These are phyloP conservation scores for Yueomyces sp. DNA, from an alignment of 1,139 yeast species.

Conservation along the genomic window DNA sequence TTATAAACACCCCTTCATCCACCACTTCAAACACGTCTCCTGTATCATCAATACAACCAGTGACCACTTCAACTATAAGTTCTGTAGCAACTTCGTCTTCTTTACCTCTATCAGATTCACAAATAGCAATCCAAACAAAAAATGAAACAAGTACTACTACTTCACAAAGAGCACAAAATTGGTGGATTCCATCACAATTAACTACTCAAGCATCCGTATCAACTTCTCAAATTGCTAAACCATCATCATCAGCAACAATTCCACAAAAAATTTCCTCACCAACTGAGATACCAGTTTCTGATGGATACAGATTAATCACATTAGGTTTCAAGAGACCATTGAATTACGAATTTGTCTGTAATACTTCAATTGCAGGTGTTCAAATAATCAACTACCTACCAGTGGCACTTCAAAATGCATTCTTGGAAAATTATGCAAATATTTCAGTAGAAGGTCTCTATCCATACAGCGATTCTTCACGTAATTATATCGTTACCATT, in stretches of 20 bases:
- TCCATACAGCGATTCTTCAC: conserved; percentile 42
- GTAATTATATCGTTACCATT: conserved; percentile 52
- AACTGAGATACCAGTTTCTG: conserved; percentile 15
- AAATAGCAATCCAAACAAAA: background rate
- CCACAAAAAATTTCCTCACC: conserved; percentile 56
- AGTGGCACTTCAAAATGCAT: conserved; percentile 39
- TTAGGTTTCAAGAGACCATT: conserved; percentile 59
- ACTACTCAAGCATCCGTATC: conserved; percentile 10
- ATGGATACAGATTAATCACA: conserved; percentile 42
- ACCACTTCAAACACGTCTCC: conserved; percentile 4
- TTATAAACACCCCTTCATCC: conserved; percentile 1
- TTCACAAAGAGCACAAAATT: conserved; percentile 6
- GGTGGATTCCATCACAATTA: conserved; percentile 26
- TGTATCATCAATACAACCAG: too few relatives aligned
- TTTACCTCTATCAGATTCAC: background rate
- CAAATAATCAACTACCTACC: conserved; percentile 69
- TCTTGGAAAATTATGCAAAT: conserved; percentile 27
- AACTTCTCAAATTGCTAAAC: conserved; percentile 23
- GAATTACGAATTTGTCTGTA: conserved; percentile 62
- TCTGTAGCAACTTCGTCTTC: conserved; percentile 6
- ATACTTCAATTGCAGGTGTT: conserved; percentile 55
- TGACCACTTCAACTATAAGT: background rate
- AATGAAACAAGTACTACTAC: too few relatives aligned
- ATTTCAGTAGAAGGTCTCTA: conserved; percentile 49
- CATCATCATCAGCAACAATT: conserved; percentile 38